phyloP scores from a whole-genome alignment of 1,284 basidiomycete genomes.

The Ceratobasidium sp. region DNA sequence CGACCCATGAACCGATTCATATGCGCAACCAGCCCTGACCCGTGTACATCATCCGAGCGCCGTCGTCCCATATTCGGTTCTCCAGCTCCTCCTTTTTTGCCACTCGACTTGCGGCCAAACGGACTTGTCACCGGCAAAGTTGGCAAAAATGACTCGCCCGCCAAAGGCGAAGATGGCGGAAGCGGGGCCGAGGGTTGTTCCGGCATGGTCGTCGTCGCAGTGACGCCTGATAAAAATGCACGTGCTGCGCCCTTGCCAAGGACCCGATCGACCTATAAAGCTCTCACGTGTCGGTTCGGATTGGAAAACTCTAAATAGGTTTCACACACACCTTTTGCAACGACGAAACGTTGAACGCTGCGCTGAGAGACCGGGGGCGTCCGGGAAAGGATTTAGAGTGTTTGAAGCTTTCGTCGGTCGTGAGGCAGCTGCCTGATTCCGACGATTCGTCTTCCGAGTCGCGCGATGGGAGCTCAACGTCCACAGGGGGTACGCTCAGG shows the following conservation, averaged over 20 bases:
- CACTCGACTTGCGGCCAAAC: slow-evolving; percentile 17
- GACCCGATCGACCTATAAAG: slow-evolving; percentile 29
- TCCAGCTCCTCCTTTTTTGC: slow-evolving; percentile 10
- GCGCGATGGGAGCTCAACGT: slow-evolving; percentile 7
- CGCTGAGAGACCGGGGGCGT: slow-evolving; percentile 11
- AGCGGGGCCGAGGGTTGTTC: background rate
- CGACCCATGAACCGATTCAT: slow-evolving; percentile 29
- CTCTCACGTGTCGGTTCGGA: background rate
- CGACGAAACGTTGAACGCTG: slow-evolving; percentile 16
- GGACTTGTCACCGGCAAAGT: background rate
- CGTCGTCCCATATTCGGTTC: slow-evolving; percentile 13
- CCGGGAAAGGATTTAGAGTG: background rate
- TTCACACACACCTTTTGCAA: slow-evolving; percentile 18
- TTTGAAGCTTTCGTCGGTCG: slow-evolving; percentile 22
- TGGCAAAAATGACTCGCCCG: slow-evolving; percentile 19
- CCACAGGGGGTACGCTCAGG: slow-evolving; percentile 1
- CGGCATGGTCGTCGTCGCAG: background rate
- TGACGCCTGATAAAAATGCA: slow-evolving; percentile 18
- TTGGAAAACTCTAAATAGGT: background rate
- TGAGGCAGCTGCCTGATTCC: slow-evolving; percentile 6
- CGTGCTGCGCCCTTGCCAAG: slow-evolving; percentile 20
- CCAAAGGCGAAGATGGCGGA: background rate
- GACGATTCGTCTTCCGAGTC: background rate
- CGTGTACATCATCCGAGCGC: slow-evolving; percentile 17
- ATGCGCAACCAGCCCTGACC: slow-evolving; percentile 11